A percentile compares a stretch with the other conserved stretches of the same genome.
These are phyloP conservation scores for Solanum virginianum DNA, from an alignment of 257 asterid species.

Conservation along the genomic window DNA sequence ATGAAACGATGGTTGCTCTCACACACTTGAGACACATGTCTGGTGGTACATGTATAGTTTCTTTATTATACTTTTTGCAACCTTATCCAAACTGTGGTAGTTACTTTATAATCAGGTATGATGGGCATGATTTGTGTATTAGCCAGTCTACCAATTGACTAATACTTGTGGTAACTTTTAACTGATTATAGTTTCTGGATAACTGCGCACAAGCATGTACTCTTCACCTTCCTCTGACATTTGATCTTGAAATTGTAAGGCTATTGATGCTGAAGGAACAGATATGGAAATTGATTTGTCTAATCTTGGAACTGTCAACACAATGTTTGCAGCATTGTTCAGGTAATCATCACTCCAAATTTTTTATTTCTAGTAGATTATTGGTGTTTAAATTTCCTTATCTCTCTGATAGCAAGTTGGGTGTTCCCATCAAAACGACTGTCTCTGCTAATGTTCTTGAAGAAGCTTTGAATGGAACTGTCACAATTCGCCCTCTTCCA, in stretches of 20 bases:
- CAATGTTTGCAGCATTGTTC: conserved; percentile 98
- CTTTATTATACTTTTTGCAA: not conserved
- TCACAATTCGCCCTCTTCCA: conserved; percentile 94
- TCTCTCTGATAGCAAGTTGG: conserved; percentile 66
- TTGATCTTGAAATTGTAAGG: conserved; percentile 33
- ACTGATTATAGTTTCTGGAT: not conserved
- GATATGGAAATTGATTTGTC: conserved; percentile 99
- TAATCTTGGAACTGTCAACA: conserved; percentile 97
- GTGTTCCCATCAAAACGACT: conserved; percentile 97
- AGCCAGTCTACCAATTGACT: not conserved
- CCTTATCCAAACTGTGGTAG: not conserved
- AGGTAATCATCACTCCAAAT: conserved; percentile 28
- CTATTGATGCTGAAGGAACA: conserved; percentile 94
- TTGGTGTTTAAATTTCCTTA: conserved; percentile 2
- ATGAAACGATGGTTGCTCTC: not conserved
- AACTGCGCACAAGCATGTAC: not conserved
- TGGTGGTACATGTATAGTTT: not conserved
- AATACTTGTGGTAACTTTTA: not conserved
- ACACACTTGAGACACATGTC: not conserved
- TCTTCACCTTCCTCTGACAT: conserved; percentile 2
- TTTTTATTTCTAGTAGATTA: not conserved
- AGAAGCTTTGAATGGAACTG: conserved; percentile 97
- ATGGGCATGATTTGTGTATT: not conserved
- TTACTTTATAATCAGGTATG: not conserved
- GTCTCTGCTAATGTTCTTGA: conserved; percentile 94